These are phyloP conservation scores for Arthrobotrys musiformis DNA, from an alignment of 2,329 filamentous ascomycete species.

Conservation along the genomic window DNA sequence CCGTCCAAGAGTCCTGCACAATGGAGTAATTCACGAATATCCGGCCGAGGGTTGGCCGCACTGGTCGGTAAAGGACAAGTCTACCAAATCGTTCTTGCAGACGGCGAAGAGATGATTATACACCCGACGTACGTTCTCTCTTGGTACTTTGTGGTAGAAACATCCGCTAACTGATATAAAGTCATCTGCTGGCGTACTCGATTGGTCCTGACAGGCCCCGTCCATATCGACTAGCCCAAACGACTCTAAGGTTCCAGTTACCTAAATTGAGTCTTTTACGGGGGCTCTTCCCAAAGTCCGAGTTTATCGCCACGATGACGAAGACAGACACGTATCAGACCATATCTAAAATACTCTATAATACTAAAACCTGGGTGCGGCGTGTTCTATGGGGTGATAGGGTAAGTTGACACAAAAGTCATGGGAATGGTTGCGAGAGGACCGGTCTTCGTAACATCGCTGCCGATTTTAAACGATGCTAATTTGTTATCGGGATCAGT, in stretches of 20 bases:
- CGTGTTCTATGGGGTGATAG: constrained; percentile 93
- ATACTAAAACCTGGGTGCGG: constrained; percentile 78
- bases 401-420: constrained; percentile 63
- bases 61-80: constrained; percentile 87
- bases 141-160: background rate
- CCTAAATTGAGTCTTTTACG: constrained; percentile 72
- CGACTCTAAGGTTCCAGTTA: constrained; percentile 78
- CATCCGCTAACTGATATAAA: constrained; percentile 60
- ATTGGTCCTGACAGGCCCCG: constrained; percentile 74
- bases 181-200: constrained; percentile 90
- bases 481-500: constrained; percentile 58
- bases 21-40: constrained; percentile 91
- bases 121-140: constrained; percentile 73
- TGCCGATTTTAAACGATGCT: background rate
- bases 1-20: constrained; percentile 74
- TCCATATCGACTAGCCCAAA: constrained; percentile 88
- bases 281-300: constrained; percentile 74
- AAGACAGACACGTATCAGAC: constrained; percentile 78
- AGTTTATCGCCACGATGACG: constrained; percentile 78
- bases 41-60: constrained; percentile 85
- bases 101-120: constrained; percentile 88
- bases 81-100: constrained; percentile 82
- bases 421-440: background rate
- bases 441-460: no score
- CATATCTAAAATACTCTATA: constrained; percentile 73